Evolutionary conservation across 2,329 filamentous ascomycete genomes (phyloP).

Genomic region (Paradendryphiella salina): DNA sequence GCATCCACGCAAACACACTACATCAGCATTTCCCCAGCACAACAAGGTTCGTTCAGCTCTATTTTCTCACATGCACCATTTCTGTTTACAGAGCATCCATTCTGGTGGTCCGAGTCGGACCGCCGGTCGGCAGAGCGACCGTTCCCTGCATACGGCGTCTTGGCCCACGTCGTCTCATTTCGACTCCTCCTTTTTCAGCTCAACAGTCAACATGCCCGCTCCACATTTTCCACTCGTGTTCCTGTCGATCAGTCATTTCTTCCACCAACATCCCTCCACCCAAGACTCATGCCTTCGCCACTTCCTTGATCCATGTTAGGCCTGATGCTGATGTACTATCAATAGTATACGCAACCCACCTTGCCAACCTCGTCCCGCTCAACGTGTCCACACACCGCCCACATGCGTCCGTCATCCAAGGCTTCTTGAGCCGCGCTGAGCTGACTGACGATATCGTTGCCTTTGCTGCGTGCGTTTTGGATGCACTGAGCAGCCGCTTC

Average conservation of each 20-base stretch:
- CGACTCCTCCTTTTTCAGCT: slow-evolving; percentile 8
- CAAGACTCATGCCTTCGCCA: background rate
- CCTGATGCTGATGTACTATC: slow-evolving; percentile 26
- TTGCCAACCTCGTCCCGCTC: slow-evolving; percentile 44
- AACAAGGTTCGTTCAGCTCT: slow-evolving; percentile 34
- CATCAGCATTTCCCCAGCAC: slow-evolving; percentile 22
- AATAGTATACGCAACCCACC: slow-evolving; percentile 42
- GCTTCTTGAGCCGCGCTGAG: slow-evolving; percentile 37
- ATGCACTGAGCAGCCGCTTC: slow-evolving; percentile 42
- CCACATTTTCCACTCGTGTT: slow-evolving; percentile 13
- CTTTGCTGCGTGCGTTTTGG: slow-evolving; percentile 46
- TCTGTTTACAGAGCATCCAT: slow-evolving; percentile 18
- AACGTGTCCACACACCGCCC: slow-evolving; percentile 38
- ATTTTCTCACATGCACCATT: slow-evolving; percentile 18
- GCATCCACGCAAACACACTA: slow-evolving; percentile 5
- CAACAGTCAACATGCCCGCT: slow-evolving; percentile 7
- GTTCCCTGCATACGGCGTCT: slow-evolving; percentile 26
- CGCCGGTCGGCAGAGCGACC: slow-evolving; percentile 17
- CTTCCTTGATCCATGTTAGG: slow-evolving; percentile 14
- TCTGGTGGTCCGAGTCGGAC: slow-evolving; percentile 23
- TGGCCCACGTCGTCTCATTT: slow-evolving; percentile 19
- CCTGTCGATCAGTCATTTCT: slow-evolving; percentile 28
- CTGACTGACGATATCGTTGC: slow-evolving; percentile 44
- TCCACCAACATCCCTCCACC: slow-evolving; percentile 13
- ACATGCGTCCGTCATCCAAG: slow-evolving; percentile 30